Evolutionary conservation across 768 basidiomycete species (phyloP).

Genomic region (Boletus speciosus): DNA sequence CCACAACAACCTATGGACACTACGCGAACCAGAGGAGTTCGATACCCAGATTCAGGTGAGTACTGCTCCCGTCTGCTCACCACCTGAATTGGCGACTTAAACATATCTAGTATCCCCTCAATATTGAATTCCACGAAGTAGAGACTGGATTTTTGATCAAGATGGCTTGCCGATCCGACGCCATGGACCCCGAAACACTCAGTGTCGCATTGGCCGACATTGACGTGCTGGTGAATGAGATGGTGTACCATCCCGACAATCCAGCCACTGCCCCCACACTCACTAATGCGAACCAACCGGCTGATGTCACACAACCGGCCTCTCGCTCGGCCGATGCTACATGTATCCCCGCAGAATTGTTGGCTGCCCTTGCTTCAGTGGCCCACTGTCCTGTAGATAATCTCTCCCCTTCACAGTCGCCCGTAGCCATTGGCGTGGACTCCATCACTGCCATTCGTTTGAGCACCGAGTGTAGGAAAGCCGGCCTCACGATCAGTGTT

Average conservation of each 20-base stretch:
- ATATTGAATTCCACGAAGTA: slow-evolving; percentile 39
- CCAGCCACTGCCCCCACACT: slow-evolving; percentile 1
- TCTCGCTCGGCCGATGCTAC: background rate
- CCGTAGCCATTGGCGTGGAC: slow-evolving; percentile 44
- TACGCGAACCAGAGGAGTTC: slow-evolving; percentile 16
- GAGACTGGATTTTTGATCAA: slow-evolving; percentile 32
- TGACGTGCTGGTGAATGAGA: slow-evolving; percentile 17
- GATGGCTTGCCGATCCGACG: slow-evolving; percentile 34
- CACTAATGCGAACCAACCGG: background rate
- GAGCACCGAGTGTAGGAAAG: slow-evolving; percentile 36
- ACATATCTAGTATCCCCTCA: slow-evolving; percentile 39
- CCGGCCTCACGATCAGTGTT: slow-evolving; percentile 33
- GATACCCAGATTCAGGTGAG: slow-evolving; percentile 30
- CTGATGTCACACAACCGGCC: background rate
- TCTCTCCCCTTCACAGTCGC: slow-evolving; percentile 33
- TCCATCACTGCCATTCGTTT: slow-evolving; percentile 50
- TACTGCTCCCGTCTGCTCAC: background rate
- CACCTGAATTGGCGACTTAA: background rate
- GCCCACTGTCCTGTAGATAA: slow-evolving; percentile 28
- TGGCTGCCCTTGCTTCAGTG: slow-evolving; percentile 11
- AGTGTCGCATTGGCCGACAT: slow-evolving; percentile 11
- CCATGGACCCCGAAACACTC: slow-evolving; percentile 27
- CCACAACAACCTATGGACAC: slow-evolving; percentile 18
- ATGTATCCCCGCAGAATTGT: slow-evolving; percentile 9
- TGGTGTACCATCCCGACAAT: slow-evolving; percentile 20